A percentile compares a stretch with the other conserved stretches of the same genome.
These are phyloP conservation scores for Geotrichum bryndzae DNA, from an alignment of 1,139 yeast species.

Conservation along the genomic window DNA sequence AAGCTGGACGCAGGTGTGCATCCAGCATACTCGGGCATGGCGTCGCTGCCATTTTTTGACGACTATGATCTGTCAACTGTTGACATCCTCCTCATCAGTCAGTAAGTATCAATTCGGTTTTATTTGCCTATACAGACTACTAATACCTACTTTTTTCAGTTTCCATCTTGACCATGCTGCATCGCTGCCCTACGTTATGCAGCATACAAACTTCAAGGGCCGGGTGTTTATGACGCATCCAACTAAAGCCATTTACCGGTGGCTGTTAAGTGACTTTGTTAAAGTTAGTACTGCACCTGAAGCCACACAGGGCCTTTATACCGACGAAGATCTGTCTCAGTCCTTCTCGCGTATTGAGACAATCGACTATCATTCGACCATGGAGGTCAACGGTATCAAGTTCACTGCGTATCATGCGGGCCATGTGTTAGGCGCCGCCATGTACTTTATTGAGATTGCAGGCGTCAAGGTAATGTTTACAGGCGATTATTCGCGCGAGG, in stretches of 20 bases:
- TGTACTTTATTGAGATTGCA: slow-evolving; percentile 92
- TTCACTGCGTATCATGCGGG: slow-evolving; percentile 99
- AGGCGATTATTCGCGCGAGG: slow-evolving; percentile 94
- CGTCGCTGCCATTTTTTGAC: slow-evolving; percentile 90
- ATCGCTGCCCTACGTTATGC: slow-evolving; percentile 95
- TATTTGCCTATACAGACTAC: neutral
- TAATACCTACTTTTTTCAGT: slow-evolving; percentile 17
- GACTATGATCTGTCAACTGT: slow-evolving; percentile 86
- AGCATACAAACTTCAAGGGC: slow-evolving; percentile 88
- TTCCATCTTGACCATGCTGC: slow-evolving; percentile 98
- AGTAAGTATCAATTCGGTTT: slow-evolving; percentile 29
- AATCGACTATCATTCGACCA: slow-evolving; percentile 89
- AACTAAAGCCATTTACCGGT: slow-evolving; percentile 92
- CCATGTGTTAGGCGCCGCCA: slow-evolving; percentile 97
- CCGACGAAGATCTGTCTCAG: slow-evolving; percentile 82
- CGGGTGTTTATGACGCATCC: slow-evolving; percentile 99
- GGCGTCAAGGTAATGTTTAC: slow-evolving; percentile 86
- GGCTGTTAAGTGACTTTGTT: slow-evolving; percentile 92
- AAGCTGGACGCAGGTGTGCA: slow-evolving; percentile 91
- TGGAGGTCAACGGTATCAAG: slow-evolving; percentile 87
- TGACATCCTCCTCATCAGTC: slow-evolving; percentile 81
- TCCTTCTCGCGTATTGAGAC: slow-evolving; percentile 91
- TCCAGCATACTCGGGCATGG: slow-evolving; percentile 87
- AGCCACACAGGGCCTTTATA: slow-evolving; percentile 49
- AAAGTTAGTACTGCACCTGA: slow-evolving; percentile 66